Evolutionary conservation across 805 yeast species (phyloP).

Genomic region (Nakazawaea holstii): DNA sequence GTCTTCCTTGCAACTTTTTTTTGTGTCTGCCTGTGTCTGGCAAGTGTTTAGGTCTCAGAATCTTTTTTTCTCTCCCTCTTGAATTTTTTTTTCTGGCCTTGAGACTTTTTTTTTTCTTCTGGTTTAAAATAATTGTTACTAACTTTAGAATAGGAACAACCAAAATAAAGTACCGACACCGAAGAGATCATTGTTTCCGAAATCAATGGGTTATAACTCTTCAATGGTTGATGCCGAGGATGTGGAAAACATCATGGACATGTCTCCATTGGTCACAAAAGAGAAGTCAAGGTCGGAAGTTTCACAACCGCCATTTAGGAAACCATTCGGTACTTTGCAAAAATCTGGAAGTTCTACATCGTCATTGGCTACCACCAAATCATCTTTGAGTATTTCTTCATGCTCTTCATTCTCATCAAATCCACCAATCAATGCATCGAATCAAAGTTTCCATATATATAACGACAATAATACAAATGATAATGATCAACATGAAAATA

Average conservation of each 20-base stretch:
- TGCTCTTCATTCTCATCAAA: slow-evolving; percentile 1
- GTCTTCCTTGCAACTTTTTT: too few species aligned
- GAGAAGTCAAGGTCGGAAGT: slow-evolving; percentile 6
- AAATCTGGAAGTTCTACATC: slow-evolving; percentile 4
- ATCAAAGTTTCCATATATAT: neutral
- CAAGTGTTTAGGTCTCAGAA: too few species aligned
- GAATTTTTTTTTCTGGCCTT: neutral
- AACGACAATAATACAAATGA: neutral
- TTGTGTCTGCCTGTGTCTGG: too few species aligned
- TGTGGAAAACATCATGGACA: slow-evolving; percentile 24
- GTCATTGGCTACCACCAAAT: neutral
- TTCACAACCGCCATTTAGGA: slow-evolving; percentile 6
- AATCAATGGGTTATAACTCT: neutral
- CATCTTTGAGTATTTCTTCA: neutral
- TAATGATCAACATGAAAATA: neutral
- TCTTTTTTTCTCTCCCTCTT: too few species aligned
- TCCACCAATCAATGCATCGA: neutral
- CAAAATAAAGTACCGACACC: slow-evolving; percentile 15
- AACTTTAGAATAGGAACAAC: neutral
- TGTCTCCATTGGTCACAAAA: slow-evolving; percentile 13
- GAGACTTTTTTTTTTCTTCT: slow-evolving; percentile 11
- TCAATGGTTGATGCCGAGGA: slow-evolving; percentile 4
- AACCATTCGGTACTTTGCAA: neutral
- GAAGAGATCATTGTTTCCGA: slow-evolving; percentile 13
- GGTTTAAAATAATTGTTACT: neutral